Percentiles rank a stretch among this genome's conserved stretches.
phyloP scores from a whole-genome alignment of 306 rosid genomes.

The Purshia tridentata region DNA sequence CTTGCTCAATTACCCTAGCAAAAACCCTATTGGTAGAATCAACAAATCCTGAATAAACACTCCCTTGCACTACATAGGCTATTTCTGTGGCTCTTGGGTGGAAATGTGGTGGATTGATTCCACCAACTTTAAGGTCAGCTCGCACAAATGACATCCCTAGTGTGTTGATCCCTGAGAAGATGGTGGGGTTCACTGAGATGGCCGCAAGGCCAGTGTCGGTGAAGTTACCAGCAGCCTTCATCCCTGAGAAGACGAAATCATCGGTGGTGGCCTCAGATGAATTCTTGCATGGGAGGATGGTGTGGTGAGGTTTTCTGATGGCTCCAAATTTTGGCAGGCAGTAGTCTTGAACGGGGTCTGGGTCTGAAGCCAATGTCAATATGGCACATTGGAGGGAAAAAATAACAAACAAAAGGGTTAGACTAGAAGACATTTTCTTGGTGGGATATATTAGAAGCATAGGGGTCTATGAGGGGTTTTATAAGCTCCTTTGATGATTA shows the following conservation, averaged over 20 bases:
- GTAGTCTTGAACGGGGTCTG: constrained; percentile 89
- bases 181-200: constrained; percentile 49
- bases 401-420: constrained; percentile 29
- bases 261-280: constrained; percentile 58
- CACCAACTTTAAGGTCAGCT: constrained; percentile 68
- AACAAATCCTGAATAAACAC: constrained; percentile 77
- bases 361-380: constrained; percentile 62
- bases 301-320: constrained; percentile 31
- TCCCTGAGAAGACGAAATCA: constrained; percentile 67
- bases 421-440: constrained; percentile 42
- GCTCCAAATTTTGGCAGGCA: constrained; percentile 63
- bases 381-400: constrained; percentile 31
- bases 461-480: constrained; percentile 36
- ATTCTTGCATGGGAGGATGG: constrained; percentile 69
- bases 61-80: constrained; percentile 62
- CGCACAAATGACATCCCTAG: constrained; percentile 81
- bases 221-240: constrained; percentile 58
- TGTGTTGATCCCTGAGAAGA: constrained; percentile 80
- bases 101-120: constrained; percentile 84
- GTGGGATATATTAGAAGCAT: neutral
- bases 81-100: constrained; percentile 91
- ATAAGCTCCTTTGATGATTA: constrained; percentile 47
- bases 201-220: constrained; percentile 56
- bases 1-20: constrained; percentile 56
- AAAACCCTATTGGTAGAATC: constrained; percentile 74